Conservation (phyloP, 2,329 filamentous ascomycete genomes). For the Monosporascus sp. region DNA sequence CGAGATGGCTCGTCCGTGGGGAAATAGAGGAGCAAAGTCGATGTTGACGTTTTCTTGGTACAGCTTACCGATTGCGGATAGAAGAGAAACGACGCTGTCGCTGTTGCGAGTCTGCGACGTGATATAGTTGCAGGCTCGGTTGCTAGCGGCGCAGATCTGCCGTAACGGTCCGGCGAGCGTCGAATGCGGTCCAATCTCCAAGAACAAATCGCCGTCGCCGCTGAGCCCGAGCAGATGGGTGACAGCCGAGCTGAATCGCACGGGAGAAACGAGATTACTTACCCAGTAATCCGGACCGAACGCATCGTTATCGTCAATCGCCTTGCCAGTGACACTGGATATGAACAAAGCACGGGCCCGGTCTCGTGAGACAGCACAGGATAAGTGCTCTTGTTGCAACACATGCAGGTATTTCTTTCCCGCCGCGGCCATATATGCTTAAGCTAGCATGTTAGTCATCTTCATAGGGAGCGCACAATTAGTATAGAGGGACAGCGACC, state of each 20-base stretch:
- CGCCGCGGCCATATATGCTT: slow-evolving; percentile 8
- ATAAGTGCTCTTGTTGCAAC: slow-evolving; percentile 8
- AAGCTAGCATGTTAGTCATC: slow-evolving; percentile 8
- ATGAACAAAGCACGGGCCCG: slow-evolving; percentile 6
- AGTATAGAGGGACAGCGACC: slow-evolving; percentile 10
- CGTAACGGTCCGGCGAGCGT: slow-evolving; percentile 17
- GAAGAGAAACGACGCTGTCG: slow-evolving; percentile 8
- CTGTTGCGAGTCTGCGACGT: slow-evolving; percentile 10
- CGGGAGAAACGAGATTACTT: slow-evolving; percentile 22
- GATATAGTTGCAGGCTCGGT: slow-evolving; percentile 14
- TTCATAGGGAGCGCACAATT: not conserved
- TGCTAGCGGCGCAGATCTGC: slow-evolving; percentile 12
- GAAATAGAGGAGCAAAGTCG: slow-evolving; percentile 9
- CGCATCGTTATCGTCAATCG: slow-evolving; percentile 12
- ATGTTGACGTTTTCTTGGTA: slow-evolving; percentile 12
- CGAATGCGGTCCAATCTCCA: slow-evolving; percentile 20
- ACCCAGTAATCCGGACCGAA: slow-evolving; percentile 19
- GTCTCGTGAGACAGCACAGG: not conserved
- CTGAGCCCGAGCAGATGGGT: slow-evolving; percentile 15
- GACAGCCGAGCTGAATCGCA: slow-evolving; percentile 29
- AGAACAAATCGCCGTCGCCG: slow-evolving; percentile 11
- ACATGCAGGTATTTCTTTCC: slow-evolving; percentile 8
- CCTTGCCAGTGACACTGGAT: slow-evolving; percentile 23
- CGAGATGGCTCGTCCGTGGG: slow-evolving; percentile 10
- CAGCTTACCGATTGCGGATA: slow-evolving; percentile 13